Percentiles rank a stretch among this genome's conserved stretches.
phyloP scores from a whole-genome alignment of 106 monocot species.

The Dendrobium huoshanense region DNA sequence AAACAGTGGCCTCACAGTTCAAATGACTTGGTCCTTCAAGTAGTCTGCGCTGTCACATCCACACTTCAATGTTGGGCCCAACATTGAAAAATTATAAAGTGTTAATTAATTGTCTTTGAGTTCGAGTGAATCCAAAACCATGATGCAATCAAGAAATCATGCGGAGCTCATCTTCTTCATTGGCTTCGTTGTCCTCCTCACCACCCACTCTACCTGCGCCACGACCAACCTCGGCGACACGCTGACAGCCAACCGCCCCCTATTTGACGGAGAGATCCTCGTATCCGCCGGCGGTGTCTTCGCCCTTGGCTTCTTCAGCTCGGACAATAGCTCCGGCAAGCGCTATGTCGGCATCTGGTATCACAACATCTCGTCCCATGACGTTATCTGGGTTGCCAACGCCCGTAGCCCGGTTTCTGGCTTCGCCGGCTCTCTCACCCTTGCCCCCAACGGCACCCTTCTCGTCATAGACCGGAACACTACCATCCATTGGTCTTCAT shows the following conservation, averaged over 20 bases:
- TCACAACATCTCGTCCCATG: background rate
- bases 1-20: too few species aligned
- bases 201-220: background rate
- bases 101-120: too few species aligned
- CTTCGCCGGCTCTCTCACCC: background rate
- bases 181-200: background rate
- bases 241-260: background rate
- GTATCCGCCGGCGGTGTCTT: constrained; percentile 27
- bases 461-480: background rate
- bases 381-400: constrained; percentile 10
- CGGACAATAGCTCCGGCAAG: background rate
- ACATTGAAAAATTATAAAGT: too few species aligned
- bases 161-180: too few species aligned
- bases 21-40: too few species aligned
- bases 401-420: background rate
- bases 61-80: too few species aligned
- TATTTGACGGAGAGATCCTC: constrained; percentile 12
- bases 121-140: too few species aligned
- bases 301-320: constrained; percentile 39
- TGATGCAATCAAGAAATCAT: too few species aligned
- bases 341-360: constrained; percentile 5
- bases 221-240: background rate
- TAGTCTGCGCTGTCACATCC: too few species aligned
- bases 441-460: background rate
- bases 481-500: background rate